Base-by-base conservation (phyloP, 495 filamentous ascomycete genomes). In the Aspergillus asperescens region DNA sequence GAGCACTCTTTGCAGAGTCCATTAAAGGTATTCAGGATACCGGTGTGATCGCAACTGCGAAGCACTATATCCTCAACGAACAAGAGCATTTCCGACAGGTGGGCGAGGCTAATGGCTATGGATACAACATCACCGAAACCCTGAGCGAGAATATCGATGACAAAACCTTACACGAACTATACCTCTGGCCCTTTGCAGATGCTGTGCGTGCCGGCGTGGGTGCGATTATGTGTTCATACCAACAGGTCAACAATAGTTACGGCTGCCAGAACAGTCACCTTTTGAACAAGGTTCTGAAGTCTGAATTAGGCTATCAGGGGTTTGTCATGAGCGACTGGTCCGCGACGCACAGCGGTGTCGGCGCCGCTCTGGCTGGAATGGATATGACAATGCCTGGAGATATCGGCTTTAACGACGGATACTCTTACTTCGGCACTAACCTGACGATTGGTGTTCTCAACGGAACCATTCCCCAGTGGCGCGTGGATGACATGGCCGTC, bases 361-460 rank as follows among this genome's bases (percentile, higher is more conserved):
- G 81, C 25, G 76, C 77, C 50, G 87, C 89, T 25, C 71, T 90
- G 22, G 93, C 93, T 41, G 93, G 93, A 48, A 69, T 96, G 40
- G 92, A 98, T 63, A 94, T 95, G 90, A 81, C 83, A 8, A 96
- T 96, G 91, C 91, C 93, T 32, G 92, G 93, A 54, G 93, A 98
- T 60, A 80, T 84, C 6, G 51, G 63, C 28, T 92, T 96, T 65
- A 77, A 86, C 60, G 82, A 77, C 20, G 87, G 83, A 19, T 69
- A 71, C 40, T 85, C 87, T 19, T 96, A 77, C 75, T 97, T 86
- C 85, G 92, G 92, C 12, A 70, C 84, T 22, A 96, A 96, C 68
- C 76, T 96, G 52, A 90, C 93, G 0, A 66, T 90, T 43, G 85
- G 86, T 5, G 85, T 96, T 7, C 71, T 96, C 50, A 98, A 98